Conservation (phyloP, 371 early-diverging fungal species). For the Rhizopus stolonifer region DNA sequence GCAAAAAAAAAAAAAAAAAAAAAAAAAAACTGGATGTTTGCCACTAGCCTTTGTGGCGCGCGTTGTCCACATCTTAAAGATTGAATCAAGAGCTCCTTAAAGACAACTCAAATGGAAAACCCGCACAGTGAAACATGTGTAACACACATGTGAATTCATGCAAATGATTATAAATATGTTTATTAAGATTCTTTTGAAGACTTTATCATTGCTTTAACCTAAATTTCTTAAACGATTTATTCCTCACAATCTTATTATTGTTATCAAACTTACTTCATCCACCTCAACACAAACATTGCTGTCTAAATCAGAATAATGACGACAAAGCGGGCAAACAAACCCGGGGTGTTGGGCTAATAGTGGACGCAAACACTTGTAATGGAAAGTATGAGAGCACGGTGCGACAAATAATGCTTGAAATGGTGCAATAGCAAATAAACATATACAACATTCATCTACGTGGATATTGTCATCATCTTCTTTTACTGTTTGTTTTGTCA, state of each 20-base stretch:
- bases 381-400: constrained; percentile 94
- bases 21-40: no score
- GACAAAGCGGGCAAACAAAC: constrained; percentile 92
- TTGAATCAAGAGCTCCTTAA: no score
- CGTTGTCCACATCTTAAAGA: no score
- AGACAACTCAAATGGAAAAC: no score
- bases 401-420: constrained; percentile 94
- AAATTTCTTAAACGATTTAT: background rate
- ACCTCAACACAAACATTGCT: constrained; percentile 66
- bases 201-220: constrained; percentile 14
- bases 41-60: no score
- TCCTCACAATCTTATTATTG: background rate
- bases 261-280: constrained; percentile 29
- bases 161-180: background rate
- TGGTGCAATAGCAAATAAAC: constrained; percentile 84
- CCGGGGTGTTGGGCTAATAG: constrained; percentile 62
- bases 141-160: background rate
- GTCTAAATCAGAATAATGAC: constrained; percentile 89
- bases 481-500: constrained; percentile 3
- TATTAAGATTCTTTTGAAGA: constrained; percentile 5
- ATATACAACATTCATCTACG: constrained; percentile 90
- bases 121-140: no score
- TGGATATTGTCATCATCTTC: constrained; percentile 13
- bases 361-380: constrained; percentile 88
- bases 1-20: no score